A percentile compares a stretch with the other conserved stretches of the same genome.
These are phyloP conservation scores for Sporothrix curviconia DNA, from an alignment of 2,329 filamentous ascomycete genomes.

Conservation along the genomic window DNA sequence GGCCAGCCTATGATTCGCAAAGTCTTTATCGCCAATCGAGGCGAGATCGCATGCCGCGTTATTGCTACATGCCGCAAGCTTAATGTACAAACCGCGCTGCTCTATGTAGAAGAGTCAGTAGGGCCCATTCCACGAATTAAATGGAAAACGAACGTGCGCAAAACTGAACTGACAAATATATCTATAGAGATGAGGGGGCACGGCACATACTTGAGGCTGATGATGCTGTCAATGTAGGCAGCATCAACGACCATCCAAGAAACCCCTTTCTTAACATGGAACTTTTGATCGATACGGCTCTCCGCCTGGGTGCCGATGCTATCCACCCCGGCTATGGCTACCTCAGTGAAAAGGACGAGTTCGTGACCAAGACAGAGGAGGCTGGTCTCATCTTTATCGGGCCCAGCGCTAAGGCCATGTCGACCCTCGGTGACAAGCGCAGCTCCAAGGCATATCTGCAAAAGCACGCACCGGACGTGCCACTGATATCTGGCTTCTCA, in stretches of 20 bases:
- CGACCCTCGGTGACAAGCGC: slow-evolving; percentile 97
- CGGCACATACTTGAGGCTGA: slow-evolving; percentile 62
- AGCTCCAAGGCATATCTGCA: slow-evolving; percentile 92
- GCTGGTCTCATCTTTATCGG: slow-evolving; percentile 88
- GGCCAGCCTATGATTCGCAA: slow-evolving; percentile 29
- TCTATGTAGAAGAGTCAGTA: slow-evolving; percentile 47
- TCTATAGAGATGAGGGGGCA: slow-evolving; percentile 54
- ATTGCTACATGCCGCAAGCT: slow-evolving; percentile 57
- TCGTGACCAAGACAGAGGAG: slow-evolving; percentile 61
- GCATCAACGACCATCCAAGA: slow-evolving; percentile 29
- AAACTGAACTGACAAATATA: too few relatives aligned
- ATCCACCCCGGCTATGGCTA: slow-evolving; percentile 70
- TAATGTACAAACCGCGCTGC: slow-evolving; percentile 59
- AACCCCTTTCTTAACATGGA: slow-evolving; percentile 62
- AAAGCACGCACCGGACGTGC: slow-evolving; percentile 70
- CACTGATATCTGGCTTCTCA: slow-evolving; percentile 75
- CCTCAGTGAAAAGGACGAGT: slow-evolving; percentile 62
- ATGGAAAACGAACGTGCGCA: too few relatives aligned
- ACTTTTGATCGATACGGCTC: slow-evolving; percentile 59
- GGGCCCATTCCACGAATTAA: too few relatives aligned
- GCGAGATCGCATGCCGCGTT: slow-evolving; percentile 63
- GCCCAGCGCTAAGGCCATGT: slow-evolving; percentile 94
- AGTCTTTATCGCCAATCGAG: slow-evolving; percentile 64
- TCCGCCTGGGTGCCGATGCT: slow-evolving; percentile 56
- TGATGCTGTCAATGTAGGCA: slow-evolving; percentile 57